phyloP scores from a whole-genome alignment of 176 grass and related monocot species.

The Pharus latifolius region DNA sequence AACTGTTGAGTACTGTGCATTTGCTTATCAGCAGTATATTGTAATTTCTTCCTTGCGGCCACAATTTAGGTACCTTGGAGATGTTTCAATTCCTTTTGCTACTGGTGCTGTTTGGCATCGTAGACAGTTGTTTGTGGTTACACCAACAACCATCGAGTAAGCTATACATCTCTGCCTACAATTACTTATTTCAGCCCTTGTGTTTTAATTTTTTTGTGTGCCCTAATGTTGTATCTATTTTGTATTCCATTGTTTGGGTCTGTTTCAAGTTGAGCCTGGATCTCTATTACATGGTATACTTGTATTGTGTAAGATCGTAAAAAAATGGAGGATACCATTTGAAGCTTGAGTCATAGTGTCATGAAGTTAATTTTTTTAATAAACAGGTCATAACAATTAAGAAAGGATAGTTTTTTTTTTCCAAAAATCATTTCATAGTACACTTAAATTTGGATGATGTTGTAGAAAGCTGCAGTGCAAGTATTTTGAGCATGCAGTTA shows the following conservation, averaged over 20 bases:
- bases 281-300: conserved; percentile 2
- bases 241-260: background rate
- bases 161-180: conserved; percentile 20
- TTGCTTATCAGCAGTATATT: conserved; percentile 94
- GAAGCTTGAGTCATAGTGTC: background rate
- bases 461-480: background rate
- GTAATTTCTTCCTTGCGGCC: conserved; percentile 94
- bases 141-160: conserved; percentile 99
- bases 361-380: background rate
- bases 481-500: conserved; percentile 1
- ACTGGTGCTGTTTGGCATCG: conserved; percentile 97
- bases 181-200: background rate
- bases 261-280: background rate
- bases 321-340: background rate
- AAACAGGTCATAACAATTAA: background rate
- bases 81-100: conserved; percentile 94
- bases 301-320: conserved; percentile 8
- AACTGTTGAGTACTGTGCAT: conserved; percentile 98
- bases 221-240: background rate
- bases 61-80: conserved; percentile 92
- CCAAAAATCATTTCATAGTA: background rate
- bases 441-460: background rate
- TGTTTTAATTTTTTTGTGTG: background rate
- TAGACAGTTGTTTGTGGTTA: conserved; percentile 96
- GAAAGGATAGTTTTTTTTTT: background rate